A percentile compares a stretch with the other conserved stretches of the same genome.
These are phyloP conservation scores for Rhodomyrtus psidioides DNA, from an alignment of 441 rosid species.

Conservation along the genomic window DNA sequence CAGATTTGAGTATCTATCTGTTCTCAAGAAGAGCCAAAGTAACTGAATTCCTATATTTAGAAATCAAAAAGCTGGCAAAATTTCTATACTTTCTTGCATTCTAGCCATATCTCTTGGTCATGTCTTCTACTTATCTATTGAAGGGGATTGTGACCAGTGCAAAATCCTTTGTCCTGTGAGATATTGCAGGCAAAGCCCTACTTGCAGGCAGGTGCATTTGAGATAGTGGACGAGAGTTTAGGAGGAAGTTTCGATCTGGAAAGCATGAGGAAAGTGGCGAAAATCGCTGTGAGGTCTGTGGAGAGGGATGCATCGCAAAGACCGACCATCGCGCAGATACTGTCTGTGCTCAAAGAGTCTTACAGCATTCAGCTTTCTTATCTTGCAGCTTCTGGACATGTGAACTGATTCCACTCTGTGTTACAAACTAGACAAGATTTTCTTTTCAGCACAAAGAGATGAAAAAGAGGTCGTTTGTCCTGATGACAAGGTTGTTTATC, in stretches of 20 bases:
- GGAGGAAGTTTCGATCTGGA: constrained; percentile 55
- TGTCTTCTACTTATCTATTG: background rate
- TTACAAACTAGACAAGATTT: background rate
- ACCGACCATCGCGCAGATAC: constrained; percentile 52
- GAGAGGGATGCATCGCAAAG: constrained; percentile 80
- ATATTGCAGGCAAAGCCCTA: constrained; percentile 78
- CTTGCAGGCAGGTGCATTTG: constrained; percentile 83
- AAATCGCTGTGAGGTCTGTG: constrained; percentile 52
- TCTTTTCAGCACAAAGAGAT: background rate
- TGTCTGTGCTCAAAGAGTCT: constrained; percentile 74
- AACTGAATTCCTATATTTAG: background rate
- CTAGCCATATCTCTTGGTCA: background rate
- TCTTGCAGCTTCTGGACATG: constrained; percentile 54
- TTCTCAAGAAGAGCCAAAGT: background rate
- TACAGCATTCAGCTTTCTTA: constrained; percentile 67
- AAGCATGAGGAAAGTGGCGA: constrained; percentile 71
- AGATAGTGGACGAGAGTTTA: constrained; percentile 69
- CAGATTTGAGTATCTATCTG: background rate
- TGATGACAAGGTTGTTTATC: background rate
- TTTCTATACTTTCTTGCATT: background rate
- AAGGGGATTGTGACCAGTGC: background rate
- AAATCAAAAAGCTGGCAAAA: background rate
- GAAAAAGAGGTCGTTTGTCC: background rate
- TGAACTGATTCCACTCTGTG: constrained; percentile 9
- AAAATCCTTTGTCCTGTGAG: background rate